phyloP scores from a whole-genome alignment of 2,329 filamentous ascomycete species.

The Aureobasidium subglaciale region DNA sequence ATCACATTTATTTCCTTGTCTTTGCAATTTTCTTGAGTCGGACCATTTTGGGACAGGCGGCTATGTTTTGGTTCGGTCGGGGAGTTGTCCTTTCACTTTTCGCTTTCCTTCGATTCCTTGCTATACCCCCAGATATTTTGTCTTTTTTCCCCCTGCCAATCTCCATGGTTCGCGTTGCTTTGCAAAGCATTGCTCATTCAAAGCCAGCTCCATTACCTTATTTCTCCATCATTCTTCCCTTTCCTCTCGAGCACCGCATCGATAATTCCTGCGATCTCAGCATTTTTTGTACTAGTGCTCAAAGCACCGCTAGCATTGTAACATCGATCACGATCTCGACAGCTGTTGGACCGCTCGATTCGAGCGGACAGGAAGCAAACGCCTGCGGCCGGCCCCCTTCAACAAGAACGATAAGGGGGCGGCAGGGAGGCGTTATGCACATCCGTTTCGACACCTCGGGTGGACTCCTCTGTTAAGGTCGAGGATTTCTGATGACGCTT shows the following conservation, averaged over 20 bases:
- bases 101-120: slow-evolving; percentile 8
- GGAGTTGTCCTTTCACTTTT: slow-evolving; percentile 8
- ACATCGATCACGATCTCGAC: slow-evolving; percentile 9
- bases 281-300: neutral
- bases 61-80: neutral
- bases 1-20: neutral
- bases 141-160: neutral
- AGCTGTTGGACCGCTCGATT: slow-evolving; percentile 11
- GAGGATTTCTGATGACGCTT: neutral
- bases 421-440: neutral
- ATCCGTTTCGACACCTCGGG: slow-evolving; percentile 7
- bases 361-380: neutral
- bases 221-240: neutral
- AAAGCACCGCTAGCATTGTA: neutral
- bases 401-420: slow-evolving; percentile 1
- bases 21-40: neutral
- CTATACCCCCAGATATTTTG: slow-evolving; percentile 9
- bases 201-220: neutral
- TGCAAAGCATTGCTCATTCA: neutral
- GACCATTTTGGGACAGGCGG: neutral
- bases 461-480: neutral
- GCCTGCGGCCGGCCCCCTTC: neutral
- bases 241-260: neutral
- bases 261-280: neutral
- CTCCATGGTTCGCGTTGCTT: slow-evolving; percentile 6